These are phyloP conservation scores for Lodderomyces beijingensis DNA, from an alignment of 1,139 yeast species.

Conservation along the genomic window DNA sequence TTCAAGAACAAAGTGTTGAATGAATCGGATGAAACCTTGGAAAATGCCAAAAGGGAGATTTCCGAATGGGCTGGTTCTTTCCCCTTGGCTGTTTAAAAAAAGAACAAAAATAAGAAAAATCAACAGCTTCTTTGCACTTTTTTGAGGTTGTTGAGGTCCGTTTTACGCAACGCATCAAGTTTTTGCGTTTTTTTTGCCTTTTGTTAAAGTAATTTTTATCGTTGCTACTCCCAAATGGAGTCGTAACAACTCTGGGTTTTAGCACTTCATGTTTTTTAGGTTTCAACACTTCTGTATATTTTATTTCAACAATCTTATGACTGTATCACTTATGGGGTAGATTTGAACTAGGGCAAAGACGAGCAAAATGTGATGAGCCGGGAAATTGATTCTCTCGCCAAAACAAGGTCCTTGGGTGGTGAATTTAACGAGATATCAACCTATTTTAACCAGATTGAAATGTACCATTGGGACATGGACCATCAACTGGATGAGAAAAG, in stretches of 20 bases:
- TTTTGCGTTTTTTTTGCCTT: neutral
- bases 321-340: no score
- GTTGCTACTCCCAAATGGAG: neutral
- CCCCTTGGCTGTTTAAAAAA: conserved; percentile 85
- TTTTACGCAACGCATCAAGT: neutral
- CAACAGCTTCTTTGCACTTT: neutral
- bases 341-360: no score
- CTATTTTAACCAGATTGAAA: no score
- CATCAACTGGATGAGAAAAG: no score
- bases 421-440: no score
- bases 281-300: neutral
- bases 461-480: no score
- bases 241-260: neutral
- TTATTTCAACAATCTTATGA: neutral
- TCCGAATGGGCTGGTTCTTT: conserved; percentile 88
- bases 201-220: neutral
- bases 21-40: conserved; percentile 61
- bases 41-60: conserved; percentile 70
- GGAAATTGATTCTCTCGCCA: no score
- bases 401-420: no score
- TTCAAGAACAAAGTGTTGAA: conserved; percentile 77
- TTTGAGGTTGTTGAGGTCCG: neutral
- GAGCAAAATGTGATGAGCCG: no score
- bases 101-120: neutral
- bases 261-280: no score